Evolutionary conservation across 1,284 basidiomycete genomes (phyloP), one percentile per base, ranked within the genome.

Genomic region (Ceratobasidium sp.): DNA sequence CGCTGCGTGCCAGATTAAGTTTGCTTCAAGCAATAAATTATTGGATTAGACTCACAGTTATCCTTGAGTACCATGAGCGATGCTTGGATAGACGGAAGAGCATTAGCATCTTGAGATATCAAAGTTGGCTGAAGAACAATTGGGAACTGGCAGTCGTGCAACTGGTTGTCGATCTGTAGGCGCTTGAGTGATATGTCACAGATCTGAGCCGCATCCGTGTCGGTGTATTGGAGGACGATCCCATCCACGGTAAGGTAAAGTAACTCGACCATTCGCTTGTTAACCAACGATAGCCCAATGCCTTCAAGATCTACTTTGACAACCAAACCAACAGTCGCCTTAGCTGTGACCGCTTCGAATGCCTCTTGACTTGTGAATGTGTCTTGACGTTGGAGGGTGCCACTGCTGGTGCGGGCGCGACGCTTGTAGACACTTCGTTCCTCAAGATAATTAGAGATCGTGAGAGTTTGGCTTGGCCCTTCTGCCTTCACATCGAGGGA

Each of bases 141-240:
- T 0, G 97, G 96, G 84, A 93, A 99, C 16, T 97, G 81, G 23
- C 95, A 96, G 73, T 98, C 97, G 76, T 98, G 97, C 8, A 99
- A 87, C 80, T 99, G 97, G 79, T 99, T 99, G 82, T 98, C 96
- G 75, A 99, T 89, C 80, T 99, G 97, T 32, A 99, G 86, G 80
- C 87, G 92, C 59, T 94, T 95, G 80, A 91, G 94, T n/a, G 92
- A 89, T 52, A 98, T 59, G 61, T 88, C 93, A 69, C 95, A 84
- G 10, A 93, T 87, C 77, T 97, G 94, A 28, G 94, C 92, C 50
- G 92, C 85, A 0, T 88, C 84, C 75, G 91, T 97, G 79, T 94
- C 89, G 59, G 87, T 88, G 81, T 98, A 99, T 76, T 94, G 93
- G 75, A 98, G 85, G 77, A 92, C 91, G 64, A 99, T 84, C 8